Percentiles rank a stretch among this genome's conserved stretches.
Evolutionary conservation across 2,329 filamentous ascomycete genomes (phyloP).

Genomic region (Sarocladiaceae sp.): DNA sequence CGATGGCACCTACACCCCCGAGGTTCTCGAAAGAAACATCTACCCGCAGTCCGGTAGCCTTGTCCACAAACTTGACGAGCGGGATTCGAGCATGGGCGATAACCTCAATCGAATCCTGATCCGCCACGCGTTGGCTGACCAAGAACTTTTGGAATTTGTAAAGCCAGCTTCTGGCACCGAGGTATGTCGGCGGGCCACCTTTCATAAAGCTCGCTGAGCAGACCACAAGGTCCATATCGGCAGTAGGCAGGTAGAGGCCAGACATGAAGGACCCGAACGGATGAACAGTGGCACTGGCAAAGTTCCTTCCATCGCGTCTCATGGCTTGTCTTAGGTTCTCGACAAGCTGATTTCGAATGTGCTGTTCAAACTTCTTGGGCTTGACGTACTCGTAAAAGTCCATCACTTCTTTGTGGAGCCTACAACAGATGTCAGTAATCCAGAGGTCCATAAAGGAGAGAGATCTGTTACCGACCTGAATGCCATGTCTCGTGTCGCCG

Average conservation of each 20-base stretch:
- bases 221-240: constrained; percentile 91
- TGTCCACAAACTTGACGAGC: constrained; percentile 85
- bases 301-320: constrained; percentile 39
- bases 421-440: constrained; percentile 24
- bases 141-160: constrained; percentile 59
- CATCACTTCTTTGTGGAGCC: constrained; percentile 81
- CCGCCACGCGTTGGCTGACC: constrained; percentile 47
- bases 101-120: constrained; percentile 53
- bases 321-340: constrained; percentile 58
- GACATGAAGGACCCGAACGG: constrained; percentile 94
- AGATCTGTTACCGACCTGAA: constrained; percentile 43
- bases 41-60: constrained; percentile 69
- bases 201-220: constrained; percentile 54
- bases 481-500: constrained; percentile 43
- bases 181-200: constrained; percentile 41
- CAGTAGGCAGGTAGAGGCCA: constrained; percentile 62
- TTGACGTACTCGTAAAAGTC: constrained; percentile 84
- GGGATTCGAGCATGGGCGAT: constrained; percentile 78
- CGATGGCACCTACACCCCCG: constrained; percentile 71
- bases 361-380: constrained; percentile 70
- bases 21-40: constrained; percentile 94
- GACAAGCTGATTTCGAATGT: constrained; percentile 67
- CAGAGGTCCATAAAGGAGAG: neutral
- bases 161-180: constrained; percentile 48
- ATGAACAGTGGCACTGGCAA: constrained; percentile 56